Evolutionary conservation across 148 eudicot species (phyloP).

Genomic region (Spergularia bocconei): DNA sequence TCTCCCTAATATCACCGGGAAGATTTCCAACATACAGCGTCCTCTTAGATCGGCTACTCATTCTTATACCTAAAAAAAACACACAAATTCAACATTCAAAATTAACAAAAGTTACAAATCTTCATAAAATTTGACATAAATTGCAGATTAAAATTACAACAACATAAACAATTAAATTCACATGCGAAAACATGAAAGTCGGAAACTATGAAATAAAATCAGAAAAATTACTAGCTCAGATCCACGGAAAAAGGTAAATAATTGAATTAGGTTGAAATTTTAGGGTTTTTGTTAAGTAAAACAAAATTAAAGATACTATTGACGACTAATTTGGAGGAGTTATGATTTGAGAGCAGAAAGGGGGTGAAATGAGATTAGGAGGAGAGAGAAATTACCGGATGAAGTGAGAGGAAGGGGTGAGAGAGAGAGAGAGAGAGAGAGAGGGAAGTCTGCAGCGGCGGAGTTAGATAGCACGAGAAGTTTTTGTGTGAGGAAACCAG

Average conservation of each 20-base stretch:
- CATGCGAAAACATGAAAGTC: neutral
- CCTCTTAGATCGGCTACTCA: slow-evolving; percentile 49
- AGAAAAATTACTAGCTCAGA: neutral
- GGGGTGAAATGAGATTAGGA: neutral
- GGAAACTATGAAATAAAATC: neutral
- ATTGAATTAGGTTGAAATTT: neutral
- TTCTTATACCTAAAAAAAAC: slow-evolving; percentile 25
- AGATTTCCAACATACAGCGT: slow-evolving; percentile 72
- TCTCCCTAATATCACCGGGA: slow-evolving; percentile 66
- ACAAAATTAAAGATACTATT: neutral
- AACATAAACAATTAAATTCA: no score
- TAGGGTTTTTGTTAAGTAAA: neutral
- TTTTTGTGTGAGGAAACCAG: neutral
- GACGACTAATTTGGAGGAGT: neutral
- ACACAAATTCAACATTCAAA: neutral
- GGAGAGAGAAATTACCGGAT: slow-evolving; percentile 1
- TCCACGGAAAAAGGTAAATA: neutral
- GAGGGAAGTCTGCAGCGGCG: no score
- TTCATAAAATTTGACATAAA: no score
- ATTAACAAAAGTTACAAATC: neutral
- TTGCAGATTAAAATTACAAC: no score
- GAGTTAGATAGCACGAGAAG: neutral
- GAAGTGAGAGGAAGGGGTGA: neutral
- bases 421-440: no score
- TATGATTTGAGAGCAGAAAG: neutral